Evolutionary conservation across 768 basidiomycete genomes (phyloP).

Genomic region (Hygrophoropsis aurantiaca): DNA sequence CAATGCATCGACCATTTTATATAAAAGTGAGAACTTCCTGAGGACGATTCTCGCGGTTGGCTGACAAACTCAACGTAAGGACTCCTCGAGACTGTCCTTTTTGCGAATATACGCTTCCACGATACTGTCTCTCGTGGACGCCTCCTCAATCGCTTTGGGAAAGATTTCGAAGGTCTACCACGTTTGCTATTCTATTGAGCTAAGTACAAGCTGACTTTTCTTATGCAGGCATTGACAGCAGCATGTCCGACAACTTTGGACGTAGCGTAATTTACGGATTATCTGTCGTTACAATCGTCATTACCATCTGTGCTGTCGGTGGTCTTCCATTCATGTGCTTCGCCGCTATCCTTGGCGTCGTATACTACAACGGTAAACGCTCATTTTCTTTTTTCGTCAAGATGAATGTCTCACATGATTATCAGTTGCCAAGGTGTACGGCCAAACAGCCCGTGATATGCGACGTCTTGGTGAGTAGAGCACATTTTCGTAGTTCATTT

Average conservation of each 20-base stretch:
- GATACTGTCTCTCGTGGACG: conserved; percentile 89
- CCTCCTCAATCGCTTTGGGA: conserved; percentile 80
- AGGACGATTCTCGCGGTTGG: background rate
- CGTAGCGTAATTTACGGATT: conserved; percentile 71
- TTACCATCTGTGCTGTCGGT: conserved; percentile 77
- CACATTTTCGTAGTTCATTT: background rate
- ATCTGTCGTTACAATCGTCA: conserved; percentile 68
- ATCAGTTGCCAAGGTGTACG: conserved; percentile 52
- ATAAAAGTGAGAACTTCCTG: conserved; percentile 50
- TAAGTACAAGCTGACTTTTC: conserved; percentile 12
- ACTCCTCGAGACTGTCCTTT: conserved; percentile 77
- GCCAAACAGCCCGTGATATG: conserved; percentile 88
- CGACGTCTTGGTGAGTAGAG: conserved; percentile 62
- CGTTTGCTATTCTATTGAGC: conserved; percentile 8
- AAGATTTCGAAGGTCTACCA: conserved; percentile 74
- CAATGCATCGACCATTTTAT: conserved; percentile 73
- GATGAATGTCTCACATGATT: conserved; percentile 7
- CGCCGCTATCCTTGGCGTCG: conserved; percentile 48
- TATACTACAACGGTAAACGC: conserved; percentile 71
- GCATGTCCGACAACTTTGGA: conserved; percentile 81
- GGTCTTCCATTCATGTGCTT: conserved; percentile 73
- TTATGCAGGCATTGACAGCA: conserved; percentile 73
- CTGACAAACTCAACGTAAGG: conserved; percentile 31
- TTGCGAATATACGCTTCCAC: conserved; percentile 89
- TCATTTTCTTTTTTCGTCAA: background rate